phyloP scores from a whole-genome alignment of 208 protist genomes.

The Crithidia brevicula region DNA sequence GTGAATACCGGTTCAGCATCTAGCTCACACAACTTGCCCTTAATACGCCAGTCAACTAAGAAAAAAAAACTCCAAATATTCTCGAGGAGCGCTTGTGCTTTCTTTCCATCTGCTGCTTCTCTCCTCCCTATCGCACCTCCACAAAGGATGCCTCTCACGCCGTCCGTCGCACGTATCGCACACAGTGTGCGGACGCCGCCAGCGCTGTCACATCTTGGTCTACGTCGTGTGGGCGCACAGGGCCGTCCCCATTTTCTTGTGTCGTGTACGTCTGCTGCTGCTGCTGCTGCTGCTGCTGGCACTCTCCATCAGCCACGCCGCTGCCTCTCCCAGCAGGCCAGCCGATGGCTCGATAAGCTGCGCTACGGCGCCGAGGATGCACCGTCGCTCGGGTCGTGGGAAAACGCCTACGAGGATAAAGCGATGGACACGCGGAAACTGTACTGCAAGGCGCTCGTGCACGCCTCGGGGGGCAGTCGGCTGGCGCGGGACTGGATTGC shows the following conservation, averaged over 20 bases:
- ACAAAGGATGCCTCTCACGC: neutral
- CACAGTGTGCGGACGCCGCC: neutral
- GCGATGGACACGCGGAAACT: constrained; percentile 56
- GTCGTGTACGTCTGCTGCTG: no score
- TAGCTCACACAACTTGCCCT: no score
- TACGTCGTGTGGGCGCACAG: no score
- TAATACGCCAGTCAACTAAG: no score
- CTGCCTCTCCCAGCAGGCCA: constrained; percentile 36
- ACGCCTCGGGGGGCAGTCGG: constrained; percentile 65
- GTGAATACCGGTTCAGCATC: no score
- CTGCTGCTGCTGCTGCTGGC: no score
- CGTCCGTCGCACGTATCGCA: neutral
- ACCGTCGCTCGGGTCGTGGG: constrained; percentile 55
- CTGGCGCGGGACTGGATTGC: constrained; percentile 82
- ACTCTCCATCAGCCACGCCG: neutral
- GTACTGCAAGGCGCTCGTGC: constrained; percentile 85
- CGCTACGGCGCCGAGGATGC: constrained; percentile 56
- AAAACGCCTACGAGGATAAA: constrained; percentile 33
- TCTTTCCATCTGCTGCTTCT: neutral
- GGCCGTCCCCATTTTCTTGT: no score
- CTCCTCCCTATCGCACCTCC: no score
- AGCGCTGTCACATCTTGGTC: neutral
- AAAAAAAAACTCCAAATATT: no score
- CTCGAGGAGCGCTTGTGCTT: neutral
- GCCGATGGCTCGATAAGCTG: constrained; percentile 51